Evolutionary conservation across 2,329 filamentous ascomycete species (phyloP), one percentile per base, ranked within the genome.

Genomic region (Aschersonia sp.): DNA sequence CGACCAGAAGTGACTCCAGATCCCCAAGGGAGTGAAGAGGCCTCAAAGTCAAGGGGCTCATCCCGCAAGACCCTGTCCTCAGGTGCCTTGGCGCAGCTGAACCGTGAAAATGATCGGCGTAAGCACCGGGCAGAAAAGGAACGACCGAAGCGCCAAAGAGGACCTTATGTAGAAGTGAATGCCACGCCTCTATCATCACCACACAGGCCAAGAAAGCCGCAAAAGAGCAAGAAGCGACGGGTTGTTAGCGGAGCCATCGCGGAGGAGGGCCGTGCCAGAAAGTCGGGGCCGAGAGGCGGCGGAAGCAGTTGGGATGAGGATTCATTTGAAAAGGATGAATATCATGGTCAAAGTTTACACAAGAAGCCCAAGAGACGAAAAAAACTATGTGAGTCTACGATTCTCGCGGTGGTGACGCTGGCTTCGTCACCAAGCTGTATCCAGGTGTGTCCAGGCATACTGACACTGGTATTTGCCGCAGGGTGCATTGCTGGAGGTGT

Each of bases 241-340:
- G 70, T 85, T n/a, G 80, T 84, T 28, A 87, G 83, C 52, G 83
- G 82, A 28, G 80, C 80, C 0, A 65, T 83, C 20, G 67, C 84
- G 54, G 84, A 87, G 57, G 83, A 87, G 60, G 83, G 82, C 0
- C 64, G 68, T n/a, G 63, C 63, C 5, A 59, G 54, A 28, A 45
- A 46, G 9, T 62, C 63, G 5, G 62, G 60, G 2, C 47, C 74
- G 5, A 61, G 72, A 51, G 72, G 73, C 4, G 71, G 72, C 3
- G 67, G 65, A n/a, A 42, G 12, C 28, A 59, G 58, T 10, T 61
- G 61, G 54, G 65, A 61, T 46, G 59, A 62, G 2, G 58, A 74
- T 57, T 68, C 73, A 56, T 61, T 67, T 58, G 65, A 73, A 57
- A 71, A 75, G 61, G 66, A 74, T 62, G 64, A 73, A 59, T 64